phyloP scores from a whole-genome alignment of 2,329 filamentous ascomycete species.

The Atkinsonella texensis region DNA sequence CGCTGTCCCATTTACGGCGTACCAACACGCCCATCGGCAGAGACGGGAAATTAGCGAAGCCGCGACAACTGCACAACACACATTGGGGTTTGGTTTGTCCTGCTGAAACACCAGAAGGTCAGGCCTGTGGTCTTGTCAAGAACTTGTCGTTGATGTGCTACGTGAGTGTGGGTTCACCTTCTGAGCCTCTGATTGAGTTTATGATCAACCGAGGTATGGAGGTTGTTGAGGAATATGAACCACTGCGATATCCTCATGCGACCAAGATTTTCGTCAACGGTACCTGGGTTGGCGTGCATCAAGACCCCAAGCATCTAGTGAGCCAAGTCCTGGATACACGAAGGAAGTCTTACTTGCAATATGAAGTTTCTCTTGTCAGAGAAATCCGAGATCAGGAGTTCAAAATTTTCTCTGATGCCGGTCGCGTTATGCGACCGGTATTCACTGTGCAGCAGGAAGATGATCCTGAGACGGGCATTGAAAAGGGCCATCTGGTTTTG shows the following conservation, averaged over 20 bases:
- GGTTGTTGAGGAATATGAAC: slow-evolving; percentile 88
- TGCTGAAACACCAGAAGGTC: slow-evolving; percentile 93
- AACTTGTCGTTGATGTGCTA: slow-evolving; percentile 97
- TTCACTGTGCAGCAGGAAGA: slow-evolving; percentile 89
- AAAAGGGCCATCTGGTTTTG: slow-evolving; percentile 62
- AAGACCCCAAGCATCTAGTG: slow-evolving; percentile 77
- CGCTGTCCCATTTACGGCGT: slow-evolving; percentile 86
- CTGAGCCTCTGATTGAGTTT: slow-evolving; percentile 83
- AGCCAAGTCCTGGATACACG: slow-evolving; percentile 65
- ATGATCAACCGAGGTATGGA: slow-evolving; percentile 96
- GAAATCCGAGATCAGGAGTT: slow-evolving; percentile 97
- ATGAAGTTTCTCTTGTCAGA: slow-evolving; percentile 87
- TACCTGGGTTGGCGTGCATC: slow-evolving; percentile 93
- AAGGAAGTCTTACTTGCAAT: slow-evolving; percentile 70
- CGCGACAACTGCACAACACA: slow-evolving; percentile 93
- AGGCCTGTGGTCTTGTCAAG: slow-evolving; percentile 96
- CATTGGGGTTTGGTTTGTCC: slow-evolving; percentile 98
- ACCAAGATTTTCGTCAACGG: slow-evolving; percentile 98
- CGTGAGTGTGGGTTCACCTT: slow-evolving; percentile 87
- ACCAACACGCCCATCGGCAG: slow-evolving; percentile 97
- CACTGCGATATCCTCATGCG: slow-evolving; percentile 71
- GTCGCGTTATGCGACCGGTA: slow-evolving; percentile 83
- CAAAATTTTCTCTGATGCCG: slow-evolving; percentile 96
- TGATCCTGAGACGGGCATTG: slow-evolving; percentile 47
- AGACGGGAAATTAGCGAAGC: slow-evolving; percentile 97